Evolutionary conservation across 352 stramenopile genomes (phyloP), one percentile per base, ranked within the genome.

Genomic region (Phytophthora sp.): DNA sequence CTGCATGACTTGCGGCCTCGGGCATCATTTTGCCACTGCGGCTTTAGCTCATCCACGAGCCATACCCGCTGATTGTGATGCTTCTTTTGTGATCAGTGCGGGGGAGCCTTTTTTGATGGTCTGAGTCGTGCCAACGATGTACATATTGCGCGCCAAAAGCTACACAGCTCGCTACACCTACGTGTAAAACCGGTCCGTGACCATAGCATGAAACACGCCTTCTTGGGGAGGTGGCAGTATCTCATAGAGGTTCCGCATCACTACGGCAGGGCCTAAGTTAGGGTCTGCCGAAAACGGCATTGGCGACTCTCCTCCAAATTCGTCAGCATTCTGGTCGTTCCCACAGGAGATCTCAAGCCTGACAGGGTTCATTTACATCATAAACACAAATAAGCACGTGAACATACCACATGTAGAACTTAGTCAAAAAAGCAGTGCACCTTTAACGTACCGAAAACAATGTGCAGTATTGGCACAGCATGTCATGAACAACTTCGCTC

Each of bases 141-240:
- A 69, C 15, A 69, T 20, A 15, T 58, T 44, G 2, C 52, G 53
- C 16, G 44, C 29, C 21, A 71, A 50, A 9, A 71, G 24, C 47
- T 65, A 39, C 7, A 65, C 23, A 1, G 63, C 55, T 1, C 65
- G 47, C 39, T 65, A 49, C 24, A 62, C 30, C 13, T 54, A 71
- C 0, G 54, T 62, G 30, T 65, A 65, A 18, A 71, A 71, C n/a
- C 55, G 46, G 52, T 65, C 38, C 7, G 47, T 64, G 4, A 64
- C 54, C 0, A 64, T 39, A 9, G 39, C 46, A 12, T 59, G 54
- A 7, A 38, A 64, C 6, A 60, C 36, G 4, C 53, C 38, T 16
- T 7, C 24, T 24, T 33, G 2, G 1, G 16, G n/a, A 2, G 35
- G 9, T 0, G 44, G 46, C 4, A 62, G 18, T 0, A 63, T 35